Percentiles rank a stretch among this genome's conserved stretches.
These are phyloP conservation scores for Sungouiella thailandica DNA, from an alignment of 805 yeast species.

Conservation along the genomic window DNA sequence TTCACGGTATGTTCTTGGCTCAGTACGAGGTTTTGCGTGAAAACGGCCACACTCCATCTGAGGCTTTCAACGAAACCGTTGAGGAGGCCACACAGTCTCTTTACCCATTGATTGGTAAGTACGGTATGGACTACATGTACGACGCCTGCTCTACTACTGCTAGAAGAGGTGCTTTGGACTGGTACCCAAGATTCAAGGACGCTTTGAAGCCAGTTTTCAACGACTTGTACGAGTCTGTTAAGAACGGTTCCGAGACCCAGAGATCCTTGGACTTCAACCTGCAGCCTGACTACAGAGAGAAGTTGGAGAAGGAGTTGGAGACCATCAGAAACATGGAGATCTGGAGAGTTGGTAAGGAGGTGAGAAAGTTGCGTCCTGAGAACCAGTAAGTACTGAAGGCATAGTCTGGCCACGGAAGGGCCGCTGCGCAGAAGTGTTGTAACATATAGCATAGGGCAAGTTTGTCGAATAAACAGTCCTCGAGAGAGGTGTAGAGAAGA, in stretches of 20 bases:
- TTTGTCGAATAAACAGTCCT: conserved; percentile 43
- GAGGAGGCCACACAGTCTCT: conserved; percentile 99
- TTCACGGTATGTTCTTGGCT: conserved; percentile 99
- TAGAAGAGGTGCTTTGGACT: conserved; percentile 99
- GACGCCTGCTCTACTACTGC: conserved; percentile 99
- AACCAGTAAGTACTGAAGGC: conserved; percentile 73
- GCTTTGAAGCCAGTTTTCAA: conserved; percentile 98
- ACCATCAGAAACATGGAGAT: conserved; percentile 96
- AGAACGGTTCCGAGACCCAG: conserved; percentile 95
- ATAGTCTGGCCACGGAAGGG: conserved; percentile 1
- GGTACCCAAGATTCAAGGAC: conserved; percentile 99
- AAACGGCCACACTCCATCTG: conserved; percentile 99
- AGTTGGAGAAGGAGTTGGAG: conserved; percentile 88
- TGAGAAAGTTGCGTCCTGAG: conserved; percentile 99
- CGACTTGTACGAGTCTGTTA: conserved; percentile 91
- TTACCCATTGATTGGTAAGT: conserved; percentile 97
- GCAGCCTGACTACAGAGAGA: conserved; percentile 95
- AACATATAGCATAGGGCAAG: conserved; percentile 32
- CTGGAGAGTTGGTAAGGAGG: conserved; percentile 99
- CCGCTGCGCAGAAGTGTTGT: no score
- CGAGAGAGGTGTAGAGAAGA: no score
- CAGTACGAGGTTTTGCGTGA: conserved; percentile 99
- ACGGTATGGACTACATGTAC: conserved; percentile 99
- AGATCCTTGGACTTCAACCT: conserved; percentile 99
- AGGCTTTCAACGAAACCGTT: conserved; percentile 99